These are phyloP conservation scores for Xylona heveae DNA, from an alignment of 495 filamentous ascomycete genomes.

Conservation along the genomic window DNA sequence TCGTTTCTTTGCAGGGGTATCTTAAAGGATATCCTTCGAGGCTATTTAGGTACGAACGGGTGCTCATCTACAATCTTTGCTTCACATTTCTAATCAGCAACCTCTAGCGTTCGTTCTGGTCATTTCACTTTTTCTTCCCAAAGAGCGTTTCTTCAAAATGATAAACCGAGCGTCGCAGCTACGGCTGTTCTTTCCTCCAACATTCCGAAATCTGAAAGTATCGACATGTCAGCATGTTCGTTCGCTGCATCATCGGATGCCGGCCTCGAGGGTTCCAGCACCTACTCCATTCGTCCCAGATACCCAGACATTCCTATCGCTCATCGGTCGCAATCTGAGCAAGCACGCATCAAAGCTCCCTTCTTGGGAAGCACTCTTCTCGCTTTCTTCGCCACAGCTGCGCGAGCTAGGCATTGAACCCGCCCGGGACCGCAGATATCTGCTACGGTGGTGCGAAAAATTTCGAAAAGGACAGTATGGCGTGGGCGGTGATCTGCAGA, in stretches of 20 bases:
- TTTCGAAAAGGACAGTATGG: conserved; percentile 59
- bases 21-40: too few relatives aligned
- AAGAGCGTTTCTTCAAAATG: too few relatives aligned
- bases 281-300: conserved; percentile 78
- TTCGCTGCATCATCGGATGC: conserved; percentile 10
- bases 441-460: conserved; percentile 66
- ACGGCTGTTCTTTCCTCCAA: too few relatives aligned
- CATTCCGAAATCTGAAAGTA: too few relatives aligned
- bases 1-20: too few relatives aligned
- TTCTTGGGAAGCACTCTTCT: conserved; percentile 77
- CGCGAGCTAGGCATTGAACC: conserved; percentile 71
- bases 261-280: conserved; percentile 30
- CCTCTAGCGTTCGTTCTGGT: too few relatives aligned
- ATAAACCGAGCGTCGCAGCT: too few relatives aligned
- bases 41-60: too few relatives aligned
- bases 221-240: too few relatives aligned
- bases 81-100: too few relatives aligned
- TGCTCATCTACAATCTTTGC: too few relatives aligned
- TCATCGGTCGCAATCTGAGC: conserved; percentile 73
- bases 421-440: conserved; percentile 57
- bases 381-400: conserved; percentile 51
- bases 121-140: too few relatives aligned
- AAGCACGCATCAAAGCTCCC: conserved; percentile 66
- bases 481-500: conserved; percentile 51
- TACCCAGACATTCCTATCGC: conserved; percentile 62